Percentiles rank a stretch among this genome's conserved stretches.
phyloP scores from a whole-genome alignment of 169 alveolate genomes.

The Perkinsus olseni region DNA sequence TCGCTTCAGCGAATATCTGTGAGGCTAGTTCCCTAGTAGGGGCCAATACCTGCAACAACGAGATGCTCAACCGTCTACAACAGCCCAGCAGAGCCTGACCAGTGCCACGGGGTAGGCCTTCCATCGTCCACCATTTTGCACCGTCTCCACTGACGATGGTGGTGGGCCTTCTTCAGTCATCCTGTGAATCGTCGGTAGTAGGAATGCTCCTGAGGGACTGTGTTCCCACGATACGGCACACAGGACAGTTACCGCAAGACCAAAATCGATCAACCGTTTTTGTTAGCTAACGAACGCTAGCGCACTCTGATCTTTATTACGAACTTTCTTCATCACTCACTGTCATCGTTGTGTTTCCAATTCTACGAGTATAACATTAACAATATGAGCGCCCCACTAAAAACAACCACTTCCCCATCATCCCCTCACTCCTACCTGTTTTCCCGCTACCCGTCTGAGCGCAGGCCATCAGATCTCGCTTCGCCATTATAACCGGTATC shows the following conservation, averaged over 20 bases:
- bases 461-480: conserved; percentile 86
- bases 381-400: no score
- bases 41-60: conserved; percentile 69
- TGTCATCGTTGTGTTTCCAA: no score
- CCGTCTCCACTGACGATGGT: neutral
- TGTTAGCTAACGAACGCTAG: no score
- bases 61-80: conserved; percentile 37
- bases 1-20: conserved; percentile 80
- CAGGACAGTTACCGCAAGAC: no score
- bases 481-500: conserved; percentile 79
- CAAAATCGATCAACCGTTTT: no score
- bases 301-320: no score
- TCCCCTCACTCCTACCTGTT: conserved; percentile 70
- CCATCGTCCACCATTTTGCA: neutral
- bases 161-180: neutral
- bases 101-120: conserved; percentile 36
- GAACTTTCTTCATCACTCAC: no score
- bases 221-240: conserved; percentile 25
- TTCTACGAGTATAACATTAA: no score
- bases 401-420: neutral
- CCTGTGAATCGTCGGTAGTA: neutral
- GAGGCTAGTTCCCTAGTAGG: conserved; percentile 97
- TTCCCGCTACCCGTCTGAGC: conserved; percentile 96
- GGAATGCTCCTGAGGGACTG: conserved; percentile 10
- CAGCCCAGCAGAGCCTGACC: neutral